Base-by-base conservation (phyloP, 2,329 filamentous ascomycete genomes). In the Aspergillus aculeatinus region DNA sequence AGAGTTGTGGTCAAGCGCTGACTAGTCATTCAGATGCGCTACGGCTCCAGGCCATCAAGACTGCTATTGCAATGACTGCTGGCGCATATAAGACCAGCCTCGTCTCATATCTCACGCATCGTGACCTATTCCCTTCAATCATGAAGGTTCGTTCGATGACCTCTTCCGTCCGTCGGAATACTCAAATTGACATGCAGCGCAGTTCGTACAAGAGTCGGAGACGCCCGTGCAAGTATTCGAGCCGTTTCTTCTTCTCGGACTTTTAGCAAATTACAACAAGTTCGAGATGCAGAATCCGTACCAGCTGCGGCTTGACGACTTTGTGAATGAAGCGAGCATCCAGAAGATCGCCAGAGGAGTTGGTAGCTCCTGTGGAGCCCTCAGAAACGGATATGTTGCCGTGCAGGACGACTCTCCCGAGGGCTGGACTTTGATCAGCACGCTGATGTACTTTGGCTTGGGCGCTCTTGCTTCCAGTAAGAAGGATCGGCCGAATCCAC, bases 261-360 rank as follows among this genome's bases (percentile, higher is more conserved):
- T 98, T 4, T 81, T 99, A 56, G 90, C 91, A 65, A 99, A 98
- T 78, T 98, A 98, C 83, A 98, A 99, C 83, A 99, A 98, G 76
- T 99, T 99, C 71, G 95, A 99, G 76, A 94, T 96, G 59, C 93
- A 96, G 73, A 99, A 99, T 68, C 94, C 94, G 0, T 99, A 99
- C 70, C 89, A 95, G 69, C 81, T 96, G 63, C 90, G 94, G 29
- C 83, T 99, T 16, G 92, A 94, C 68, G 93, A 98, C 74, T 98
- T 98, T 76, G 92, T 97, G 69, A 96, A 99, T 72, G 93, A 98
- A 71, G 81, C 83, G 0, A 89, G 90, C 2, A 97, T 98, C 68
- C 85, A 89, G 61, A 91, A 91, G 70, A 90, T 96, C 64, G 87
- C 96, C 49, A 81, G 82, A 53, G 89, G 89, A 59, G 85, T 96